Evolutionary conservation across 306 rosid species (phyloP), one percentile per base, ranked within the genome.

Genomic region (Elaeagnus macrophylla): DNA sequence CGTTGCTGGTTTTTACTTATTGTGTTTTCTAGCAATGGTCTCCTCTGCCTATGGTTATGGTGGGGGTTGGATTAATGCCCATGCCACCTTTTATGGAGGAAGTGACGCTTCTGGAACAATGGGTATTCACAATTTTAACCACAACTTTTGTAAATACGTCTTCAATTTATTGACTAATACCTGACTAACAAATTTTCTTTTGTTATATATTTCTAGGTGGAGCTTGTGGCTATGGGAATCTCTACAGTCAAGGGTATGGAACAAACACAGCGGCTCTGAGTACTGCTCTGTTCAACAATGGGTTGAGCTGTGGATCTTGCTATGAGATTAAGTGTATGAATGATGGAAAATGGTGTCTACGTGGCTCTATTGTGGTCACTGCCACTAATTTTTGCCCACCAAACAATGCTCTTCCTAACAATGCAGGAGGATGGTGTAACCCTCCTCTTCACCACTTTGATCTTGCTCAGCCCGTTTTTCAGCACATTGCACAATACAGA

Each of bases 371-470:
- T 73, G 25, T 91, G 78, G 93, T 91, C 70, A 91, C 99, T 6
- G 99, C 99, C 53, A 91, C 99, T 40, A 91, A 91, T 53, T 91
- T 91, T 82, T 91, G 99, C 42, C 99, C 99, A 1, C 96, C 99
- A 61, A 91, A 91, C 82, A 87, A 66, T 50, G 95, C 94, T 57
- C 81, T 90, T 2, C 97, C 97, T 5, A 86, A 83, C 70, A 86
- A 83, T 54, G 74, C 69, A 5, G 99, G 99, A 1, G 99, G 99
- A 2, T 91, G 99, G 99, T 91, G 99, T 52, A 91, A 91, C 79
- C 95, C 99, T 76, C 99, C 99, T 14, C 81, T 39, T 43, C 96
- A 91, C 42, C 99, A 91, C 64, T 91, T 91, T 64, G 99, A 91
- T 70, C 99, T 91, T 48, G 70, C 99, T 56, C 96, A 91, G 75